Evolutionary conservation across 495 filamentous ascomycete genomes (phyloP), one percentile per base, ranked within the genome.

Genomic region (Filosporella fistucella): DNA sequence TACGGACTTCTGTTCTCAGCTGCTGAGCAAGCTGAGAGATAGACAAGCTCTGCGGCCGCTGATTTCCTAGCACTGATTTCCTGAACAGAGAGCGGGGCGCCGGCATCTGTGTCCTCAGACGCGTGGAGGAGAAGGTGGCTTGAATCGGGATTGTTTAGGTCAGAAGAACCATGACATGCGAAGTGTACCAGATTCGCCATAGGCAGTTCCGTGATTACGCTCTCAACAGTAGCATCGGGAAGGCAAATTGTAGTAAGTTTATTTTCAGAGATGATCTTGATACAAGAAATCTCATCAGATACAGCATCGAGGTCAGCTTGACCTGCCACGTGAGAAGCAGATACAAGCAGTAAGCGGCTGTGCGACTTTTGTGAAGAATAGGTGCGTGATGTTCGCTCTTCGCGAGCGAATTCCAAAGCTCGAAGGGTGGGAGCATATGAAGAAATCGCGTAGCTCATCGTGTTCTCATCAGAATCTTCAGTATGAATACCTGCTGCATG

Each of bases 11-110:
- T 11, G 28, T 60, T 64, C 3, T 49, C 43, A 2, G 59, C 63
- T 0, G 63, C 65, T 0, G 54, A 59, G 33, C 64, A 69, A 3
- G 68, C 65, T 1, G 68, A 68, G 7, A 71, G 58, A 25, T 47
- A 53, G 3, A 45, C 43, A 11, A 53, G 5, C 26, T 20, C 3
- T 16, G 28, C 45, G 17, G 34, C 5, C 17, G 10, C 11, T 2
- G 38, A 16, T 12, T 30, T 40, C 1, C 26, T 9, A 14, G 22
- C 32, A 7, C 18, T 25, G 22, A 32, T 25, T 12, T 51, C 13
- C 9, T 20, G 13, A 18, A 51, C 32, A 10, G 40, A 37, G 17
- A 45, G 14, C 18, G 39, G 33, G 21, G 39, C 21, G 17, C 21
- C 14, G n/a, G 21, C 17, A 12, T 21, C 13, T 22, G 16, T 20